phyloP scores from a whole-genome alignment of 768 basidiomycete species.

The Tulasnella sp. region DNA sequence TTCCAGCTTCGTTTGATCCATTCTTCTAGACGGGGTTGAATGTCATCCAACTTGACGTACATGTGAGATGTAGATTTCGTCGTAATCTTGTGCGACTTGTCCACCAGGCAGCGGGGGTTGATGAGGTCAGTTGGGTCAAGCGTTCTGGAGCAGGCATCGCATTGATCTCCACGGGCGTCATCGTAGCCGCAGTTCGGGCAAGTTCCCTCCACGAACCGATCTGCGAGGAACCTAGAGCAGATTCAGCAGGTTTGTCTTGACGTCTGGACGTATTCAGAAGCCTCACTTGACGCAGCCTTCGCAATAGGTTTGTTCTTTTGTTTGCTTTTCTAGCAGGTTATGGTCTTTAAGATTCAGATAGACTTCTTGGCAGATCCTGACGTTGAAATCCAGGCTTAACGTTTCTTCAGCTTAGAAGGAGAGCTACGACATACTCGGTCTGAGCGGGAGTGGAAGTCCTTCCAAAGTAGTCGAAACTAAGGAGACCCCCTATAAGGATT shows the following conservation, averaged over 20 bases:
- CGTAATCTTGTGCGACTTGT: constrained; percentile 72
- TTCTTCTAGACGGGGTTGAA: constrained; percentile 77
- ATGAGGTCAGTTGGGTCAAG: constrained; percentile 90
- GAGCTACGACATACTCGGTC: constrained; percentile 59
- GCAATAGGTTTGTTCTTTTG: constrained; percentile 92
- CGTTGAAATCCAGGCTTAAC: neutral
- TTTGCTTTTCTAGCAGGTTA: constrained; percentile 70
- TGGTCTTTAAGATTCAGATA: constrained; percentile 80
- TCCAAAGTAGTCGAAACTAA: constrained; percentile 92
- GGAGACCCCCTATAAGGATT: neutral
- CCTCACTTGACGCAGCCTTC: constrained; percentile 80
- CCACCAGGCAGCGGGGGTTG: constrained; percentile 88
- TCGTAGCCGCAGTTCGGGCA: constrained; percentile 91
- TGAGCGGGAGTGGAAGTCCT: constrained; percentile 88
- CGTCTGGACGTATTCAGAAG: neutral
- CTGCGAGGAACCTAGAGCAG: constrained; percentile 74
- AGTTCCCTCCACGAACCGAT: constrained; percentile 96
- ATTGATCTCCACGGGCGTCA: constrained; percentile 97
- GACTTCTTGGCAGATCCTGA: constrained; percentile 84
- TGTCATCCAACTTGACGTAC: constrained; percentile 78
- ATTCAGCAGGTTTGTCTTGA: neutral
- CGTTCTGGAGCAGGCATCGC: constrained; percentile 88
- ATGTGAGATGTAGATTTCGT: constrained; percentile 81
- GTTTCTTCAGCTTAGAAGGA: neutral
- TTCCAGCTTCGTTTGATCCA: constrained; percentile 81